Conservation (phyloP, 164 flowering plant species). For the Dillenia turbinata region DNA sequence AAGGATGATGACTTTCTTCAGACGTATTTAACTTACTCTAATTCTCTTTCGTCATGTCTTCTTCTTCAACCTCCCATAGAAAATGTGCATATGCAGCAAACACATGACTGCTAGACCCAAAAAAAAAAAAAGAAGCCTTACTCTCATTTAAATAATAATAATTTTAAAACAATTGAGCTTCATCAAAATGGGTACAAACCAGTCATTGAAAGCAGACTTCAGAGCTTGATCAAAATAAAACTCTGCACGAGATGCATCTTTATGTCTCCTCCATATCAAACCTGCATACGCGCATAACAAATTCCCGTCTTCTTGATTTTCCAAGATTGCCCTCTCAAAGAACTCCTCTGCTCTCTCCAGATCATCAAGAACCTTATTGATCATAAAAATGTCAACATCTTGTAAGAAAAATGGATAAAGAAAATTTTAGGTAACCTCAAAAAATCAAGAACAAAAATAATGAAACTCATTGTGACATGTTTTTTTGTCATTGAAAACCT, state of each 20-base stretch:
- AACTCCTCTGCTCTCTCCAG: conserved; percentile 21
- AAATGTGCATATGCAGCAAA: conserved; percentile 25
- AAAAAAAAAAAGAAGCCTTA: background rate
- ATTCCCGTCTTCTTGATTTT: conserved; percentile 18
- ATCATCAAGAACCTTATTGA: conserved; percentile 17
- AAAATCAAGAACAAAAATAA: background rate
- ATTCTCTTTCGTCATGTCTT: conserved; percentile 9
- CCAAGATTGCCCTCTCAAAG: conserved; percentile 28
- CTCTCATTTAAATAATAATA: background rate
- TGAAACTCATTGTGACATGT: background rate
- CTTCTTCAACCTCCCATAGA: conserved; percentile 32
- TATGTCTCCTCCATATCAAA: conserved; percentile 23
- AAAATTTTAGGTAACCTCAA: no score
- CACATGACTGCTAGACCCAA: conserved; percentile 19
- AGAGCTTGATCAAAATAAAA: conserved; percentile 26
- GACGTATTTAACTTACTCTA: background rate
- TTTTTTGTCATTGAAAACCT: no score
- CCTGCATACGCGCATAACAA: conserved; percentile 21
- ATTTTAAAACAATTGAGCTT: background rate
- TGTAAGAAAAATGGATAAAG: no score
- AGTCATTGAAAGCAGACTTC: conserved; percentile 22
- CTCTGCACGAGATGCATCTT: conserved; percentile 22
- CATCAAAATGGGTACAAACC: conserved; percentile 7
- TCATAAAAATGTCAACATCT: no score
- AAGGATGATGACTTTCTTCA: no score